Conservation (phyloP, 768 basidiomycete species). For the Cystofilobasidium ferigula region DNA sequence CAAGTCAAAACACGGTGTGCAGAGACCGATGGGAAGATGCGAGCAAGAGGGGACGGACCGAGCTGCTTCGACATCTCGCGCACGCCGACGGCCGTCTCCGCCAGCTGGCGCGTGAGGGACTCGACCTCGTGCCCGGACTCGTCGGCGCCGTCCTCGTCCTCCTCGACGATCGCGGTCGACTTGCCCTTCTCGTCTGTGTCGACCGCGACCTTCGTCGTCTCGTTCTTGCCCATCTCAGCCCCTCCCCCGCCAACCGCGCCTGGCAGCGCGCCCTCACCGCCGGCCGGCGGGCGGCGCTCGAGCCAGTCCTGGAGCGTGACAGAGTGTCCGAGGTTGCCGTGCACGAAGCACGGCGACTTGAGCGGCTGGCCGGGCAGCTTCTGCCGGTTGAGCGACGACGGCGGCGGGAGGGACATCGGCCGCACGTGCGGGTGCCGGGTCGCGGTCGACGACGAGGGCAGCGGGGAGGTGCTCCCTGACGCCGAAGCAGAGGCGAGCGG, state of each 20-base stretch:
- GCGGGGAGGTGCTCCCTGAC: neutral
- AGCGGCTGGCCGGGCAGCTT: neutral
- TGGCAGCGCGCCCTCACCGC: neutral
- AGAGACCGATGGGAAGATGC: neutral
- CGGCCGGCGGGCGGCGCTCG: conserved; percentile 23
- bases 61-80: conserved; percentile 98
- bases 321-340: conserved; percentile 76
- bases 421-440: neutral
- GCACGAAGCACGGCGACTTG: conserved; percentile 82
- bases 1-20: neutral
- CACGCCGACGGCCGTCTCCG: conserved; percentile 92
- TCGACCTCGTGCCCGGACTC: conserved; percentile 53
- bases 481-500: neutral
- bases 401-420: conserved; percentile 11
- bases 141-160: conserved; percentile 40
- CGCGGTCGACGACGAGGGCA: neutral
- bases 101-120: conserved; percentile 80
- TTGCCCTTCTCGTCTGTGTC: conserved; percentile 2
- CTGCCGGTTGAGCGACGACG: neutral
- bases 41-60: conserved; percentile 46
- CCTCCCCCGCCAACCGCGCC: neutral
- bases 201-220: neutral
- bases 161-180: conserved; percentile 26
- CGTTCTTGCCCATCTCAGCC: neutral
- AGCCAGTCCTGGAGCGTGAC: conserved; percentile 69